Conservation (phyloP, 306 rosid genomes). For the Prunus kanzakura region DNA sequence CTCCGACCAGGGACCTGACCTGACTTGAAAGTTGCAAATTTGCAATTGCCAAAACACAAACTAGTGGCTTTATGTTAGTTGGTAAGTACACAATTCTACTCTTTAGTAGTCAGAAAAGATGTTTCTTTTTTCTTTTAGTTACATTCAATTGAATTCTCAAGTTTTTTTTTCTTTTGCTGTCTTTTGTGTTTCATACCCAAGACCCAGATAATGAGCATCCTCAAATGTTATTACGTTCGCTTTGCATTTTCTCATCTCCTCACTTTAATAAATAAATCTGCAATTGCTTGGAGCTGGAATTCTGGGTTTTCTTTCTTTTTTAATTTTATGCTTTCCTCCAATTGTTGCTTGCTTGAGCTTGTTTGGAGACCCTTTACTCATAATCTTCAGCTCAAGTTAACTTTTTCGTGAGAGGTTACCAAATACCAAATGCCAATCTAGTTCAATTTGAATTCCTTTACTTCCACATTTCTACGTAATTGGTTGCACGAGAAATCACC, state of each 20-base stretch:
- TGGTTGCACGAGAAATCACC: constrained; percentile 42
- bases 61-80: not conserved
- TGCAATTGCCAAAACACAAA: not conserved
- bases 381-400: constrained; percentile 32
- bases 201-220: not conserved
- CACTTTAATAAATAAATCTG: not conserved
- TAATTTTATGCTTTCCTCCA: constrained; percentile 23
- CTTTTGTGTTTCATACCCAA: not conserved
- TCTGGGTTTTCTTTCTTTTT: not conserved
- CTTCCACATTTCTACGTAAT: constrained; percentile 30
- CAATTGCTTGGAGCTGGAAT: not conserved
- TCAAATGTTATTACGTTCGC: too few relatives aligned
- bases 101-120: too few relatives aligned
- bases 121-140: not conserved
- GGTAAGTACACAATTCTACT: not conserved
- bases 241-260: not conserved
- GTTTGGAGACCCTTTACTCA: constrained; percentile 50
- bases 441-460: constrained; percentile 30
- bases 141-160: not conserved
- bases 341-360: constrained; percentile 42
- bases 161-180: not conserved
- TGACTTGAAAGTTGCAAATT: not conserved
- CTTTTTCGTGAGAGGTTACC: constrained; percentile 32
- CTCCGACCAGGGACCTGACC: not conserved
- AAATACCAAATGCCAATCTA: constrained; percentile 1